Evolutionary conservation across 306 rosid genomes (phyloP), one percentile per base, ranked within the genome.

Genomic region (Lathyrus aphaca): DNA sequence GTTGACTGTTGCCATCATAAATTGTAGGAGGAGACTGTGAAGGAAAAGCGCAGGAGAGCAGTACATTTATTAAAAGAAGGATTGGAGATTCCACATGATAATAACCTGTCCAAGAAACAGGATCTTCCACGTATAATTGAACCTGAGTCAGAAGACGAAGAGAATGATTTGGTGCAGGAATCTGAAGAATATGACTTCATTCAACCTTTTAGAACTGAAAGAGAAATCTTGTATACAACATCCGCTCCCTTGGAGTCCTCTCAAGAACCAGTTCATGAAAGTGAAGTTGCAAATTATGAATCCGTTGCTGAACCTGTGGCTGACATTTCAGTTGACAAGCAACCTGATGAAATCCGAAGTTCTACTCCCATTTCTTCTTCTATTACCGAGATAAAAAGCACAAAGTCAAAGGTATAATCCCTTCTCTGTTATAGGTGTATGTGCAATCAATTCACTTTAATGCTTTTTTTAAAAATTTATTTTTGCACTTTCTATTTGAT

Each of bases 1-100:
- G 38, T 72, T 70, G 70, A 53, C 23, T 64, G 39, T 63, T 15
- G 12, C 29, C 37, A 30, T 32, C 21, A 1, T 44, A 27, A 43
- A 27, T 35, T 84, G 77, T 66, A 90, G 98, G 74, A 75, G 54
- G 96, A 92, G 75, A 84, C 98, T 14, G 48, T 55, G 75, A 83
- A 68, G 81, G 89, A 79, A 80, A 92, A 81, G 65, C 87, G 82
- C 43, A 86, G 79, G 77, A 88, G 84, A 77, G 82, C 73, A 58
- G 81, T 83, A 13, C 87, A 85, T 29, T 45, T 85, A 65, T 69
- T 84, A 18, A 83, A 82, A 81, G 88, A 85, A 59, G 95, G 96
- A 51, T 76, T 87, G 25, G 85, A 73, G 53, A 74, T 61, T 75
- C 64, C 82, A 38, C 68, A 16, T n/a, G 73, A n/a, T 10, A 74